phyloP scores from a whole-genome alignment of 371 early-diverging fungal species.

The Rhizopus stolonifer region DNA sequence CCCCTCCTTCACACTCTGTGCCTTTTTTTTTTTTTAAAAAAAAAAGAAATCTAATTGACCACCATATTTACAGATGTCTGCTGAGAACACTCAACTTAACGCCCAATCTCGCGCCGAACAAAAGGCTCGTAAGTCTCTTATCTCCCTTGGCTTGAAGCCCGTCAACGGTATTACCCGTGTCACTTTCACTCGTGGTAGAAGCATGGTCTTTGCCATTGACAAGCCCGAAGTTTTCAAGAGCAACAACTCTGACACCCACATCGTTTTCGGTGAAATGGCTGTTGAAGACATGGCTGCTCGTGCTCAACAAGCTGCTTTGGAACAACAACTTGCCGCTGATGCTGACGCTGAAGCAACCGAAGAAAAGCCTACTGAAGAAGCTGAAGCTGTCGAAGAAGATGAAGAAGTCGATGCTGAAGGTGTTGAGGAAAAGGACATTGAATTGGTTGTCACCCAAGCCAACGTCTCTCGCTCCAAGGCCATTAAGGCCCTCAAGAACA shows the following conservation, averaged over 20 bases:
- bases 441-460: constrained; percentile 91
- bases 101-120: constrained; percentile 82
- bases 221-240: constrained; percentile 94
- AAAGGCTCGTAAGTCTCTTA: constrained; percentile 96
- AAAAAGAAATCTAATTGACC: neutral
- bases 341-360: constrained; percentile 45
- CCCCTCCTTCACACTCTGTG: neutral
- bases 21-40: neutral
- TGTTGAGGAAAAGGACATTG: constrained; percentile 90
- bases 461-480: constrained; percentile 87
- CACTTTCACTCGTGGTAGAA: constrained; percentile 84
- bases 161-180: constrained; percentile 89
- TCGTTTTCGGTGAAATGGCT: constrained; percentile 95
- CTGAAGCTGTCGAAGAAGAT: constrained; percentile 51
- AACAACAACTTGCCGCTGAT: constrained; percentile 57
- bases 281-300: constrained; percentile 83
- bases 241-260: constrained; percentile 87
- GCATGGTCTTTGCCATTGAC: constrained; percentile 85
- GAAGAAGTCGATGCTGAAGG: constrained; percentile 70
- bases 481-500: constrained; percentile 85
- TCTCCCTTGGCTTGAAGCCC: constrained; percentile 88
- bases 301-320: constrained; percentile 70
- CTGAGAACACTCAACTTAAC: constrained; percentile 36
- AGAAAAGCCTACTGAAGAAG: constrained; percentile 56
- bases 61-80: constrained; percentile 17